phyloP scores from a whole-genome alignment of 2,329 filamentous ascomycete genomes.

The Catunica adiposa region DNA sequence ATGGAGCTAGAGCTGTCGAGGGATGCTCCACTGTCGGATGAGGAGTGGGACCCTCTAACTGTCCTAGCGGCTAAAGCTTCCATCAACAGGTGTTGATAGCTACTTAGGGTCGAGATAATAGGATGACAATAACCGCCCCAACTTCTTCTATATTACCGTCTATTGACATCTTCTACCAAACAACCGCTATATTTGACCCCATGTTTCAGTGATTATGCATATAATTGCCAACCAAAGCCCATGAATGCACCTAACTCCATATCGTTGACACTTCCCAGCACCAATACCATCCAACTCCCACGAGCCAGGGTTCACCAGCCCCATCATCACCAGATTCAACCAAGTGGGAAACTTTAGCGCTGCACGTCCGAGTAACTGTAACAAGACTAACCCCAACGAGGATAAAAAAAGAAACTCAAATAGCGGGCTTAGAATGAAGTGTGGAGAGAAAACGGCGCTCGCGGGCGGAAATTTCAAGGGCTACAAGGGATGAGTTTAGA shows the following conservation, averaged over 20 bases:
- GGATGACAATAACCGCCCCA: too few species aligned
- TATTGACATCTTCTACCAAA: too few species aligned
- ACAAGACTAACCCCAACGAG: background rate
- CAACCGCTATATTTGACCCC: too few species aligned
- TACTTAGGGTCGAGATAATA: background rate
- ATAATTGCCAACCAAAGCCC: too few species aligned
- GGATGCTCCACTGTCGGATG: background rate
- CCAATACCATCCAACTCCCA: background rate
- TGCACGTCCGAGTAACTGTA: background rate
- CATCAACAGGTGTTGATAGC: background rate
- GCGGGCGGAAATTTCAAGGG: background rate
- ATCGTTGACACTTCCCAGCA: too few species aligned
- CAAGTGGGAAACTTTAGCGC: background rate
- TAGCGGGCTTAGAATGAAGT: background rate
- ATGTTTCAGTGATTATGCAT: too few species aligned
- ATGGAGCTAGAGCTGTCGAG: background rate
- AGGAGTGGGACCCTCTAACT: background rate
- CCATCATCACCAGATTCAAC: background rate
- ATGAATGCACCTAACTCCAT: too few species aligned
- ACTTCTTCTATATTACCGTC: background rate
- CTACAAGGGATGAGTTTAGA: background rate
- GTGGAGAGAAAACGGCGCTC: background rate
- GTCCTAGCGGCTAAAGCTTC: background rate
- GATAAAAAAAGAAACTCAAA: background rate
- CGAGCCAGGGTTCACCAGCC: background rate